These are phyloP conservation scores for Aspergillus sclerotiicarbonarius DNA, from an alignment of 495 filamentous ascomycete genomes.

Conservation along the genomic window DNA sequence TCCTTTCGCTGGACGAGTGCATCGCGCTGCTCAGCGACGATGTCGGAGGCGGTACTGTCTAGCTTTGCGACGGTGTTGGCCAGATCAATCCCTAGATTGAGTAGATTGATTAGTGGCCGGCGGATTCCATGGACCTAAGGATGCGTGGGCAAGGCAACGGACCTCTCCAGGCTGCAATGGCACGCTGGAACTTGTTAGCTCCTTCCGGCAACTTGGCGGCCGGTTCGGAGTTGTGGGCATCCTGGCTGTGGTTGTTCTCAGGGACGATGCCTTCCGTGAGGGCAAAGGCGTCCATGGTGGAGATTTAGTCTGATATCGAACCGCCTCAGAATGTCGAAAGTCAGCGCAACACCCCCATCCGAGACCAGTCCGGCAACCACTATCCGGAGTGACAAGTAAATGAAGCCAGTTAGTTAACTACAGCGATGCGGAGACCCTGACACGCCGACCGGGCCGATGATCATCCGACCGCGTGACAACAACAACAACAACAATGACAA, in stretches of 20 bases:
- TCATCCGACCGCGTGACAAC: conserved; percentile 26
- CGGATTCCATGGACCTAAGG: neutral
- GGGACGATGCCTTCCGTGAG: conserved; percentile 43
- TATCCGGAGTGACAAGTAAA: conserved; percentile 10
- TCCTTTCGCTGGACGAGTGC: conserved; percentile 93
- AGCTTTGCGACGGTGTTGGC: conserved; percentile 81
- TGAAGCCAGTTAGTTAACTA: conserved; percentile 9
- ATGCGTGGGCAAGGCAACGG: conserved; percentile 17
- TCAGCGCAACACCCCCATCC: conserved; percentile 25
- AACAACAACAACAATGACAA: too few species aligned
- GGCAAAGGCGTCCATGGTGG: conserved; percentile 46
- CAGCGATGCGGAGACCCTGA: conserved; percentile 24
- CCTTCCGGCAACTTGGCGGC: conserved; percentile 47
- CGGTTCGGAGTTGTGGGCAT: conserved; percentile 25
- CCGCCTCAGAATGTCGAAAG: neutral
- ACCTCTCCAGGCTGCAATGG: conserved; percentile 97
- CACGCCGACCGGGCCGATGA: conserved; percentile 23
- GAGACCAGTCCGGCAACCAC: conserved; percentile 2
- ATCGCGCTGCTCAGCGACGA: conserved; percentile 88
- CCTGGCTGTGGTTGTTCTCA: conserved; percentile 33
- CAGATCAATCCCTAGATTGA: conserved; percentile 74
- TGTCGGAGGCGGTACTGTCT: conserved; percentile 88
- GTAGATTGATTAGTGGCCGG: conserved; percentile 26
- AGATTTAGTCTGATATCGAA: neutral
- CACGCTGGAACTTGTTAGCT: conserved; percentile 90